Conservation (phyloP, 805 yeast species). For the Candida peoriensis region DNA sequence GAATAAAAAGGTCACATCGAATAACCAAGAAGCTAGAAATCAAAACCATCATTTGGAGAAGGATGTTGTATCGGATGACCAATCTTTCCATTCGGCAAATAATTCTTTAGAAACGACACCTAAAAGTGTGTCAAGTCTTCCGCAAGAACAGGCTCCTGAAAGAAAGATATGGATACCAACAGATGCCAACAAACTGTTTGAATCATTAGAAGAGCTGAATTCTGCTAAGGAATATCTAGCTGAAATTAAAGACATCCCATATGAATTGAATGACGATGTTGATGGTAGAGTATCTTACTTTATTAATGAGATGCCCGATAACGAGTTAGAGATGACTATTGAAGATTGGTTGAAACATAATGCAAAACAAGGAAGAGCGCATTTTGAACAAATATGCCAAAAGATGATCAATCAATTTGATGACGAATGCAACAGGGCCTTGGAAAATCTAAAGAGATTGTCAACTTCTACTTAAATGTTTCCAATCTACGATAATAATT, state of each 20-base stretch:
- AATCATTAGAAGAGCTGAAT: conserved; percentile 25
- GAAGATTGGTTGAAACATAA: conserved; percentile 60
- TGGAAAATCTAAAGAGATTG: conserved; percentile 34
- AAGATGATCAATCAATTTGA: conserved; percentile 44
- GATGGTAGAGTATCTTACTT: conserved; percentile 64
- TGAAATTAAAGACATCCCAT: conserved; percentile 17
- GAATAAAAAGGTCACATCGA: background rate
- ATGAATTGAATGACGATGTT: conserved; percentile 49
- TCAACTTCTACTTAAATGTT: conserved; percentile 21
- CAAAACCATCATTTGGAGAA: too few relatives aligned
- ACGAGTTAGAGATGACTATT: conserved; percentile 65
- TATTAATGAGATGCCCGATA: conserved; percentile 63
- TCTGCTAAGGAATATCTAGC: conserved; percentile 25
- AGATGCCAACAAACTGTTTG: conserved; percentile 24
- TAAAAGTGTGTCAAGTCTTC: too few relatives aligned
- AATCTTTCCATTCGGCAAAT: too few relatives aligned
- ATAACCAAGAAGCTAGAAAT: too few relatives aligned
- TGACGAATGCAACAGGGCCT: conserved; percentile 45
- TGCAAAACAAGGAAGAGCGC: conserved; percentile 48
- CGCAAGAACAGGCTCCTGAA: too few relatives aligned
- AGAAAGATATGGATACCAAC: conserved; percentile 26
- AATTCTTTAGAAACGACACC: too few relatives aligned
- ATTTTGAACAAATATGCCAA: conserved; percentile 42
- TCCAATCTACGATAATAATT: background rate
- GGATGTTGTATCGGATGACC: too few relatives aligned